Conservation (phyloP, 164 flowering plant genomes). For the Platanus orientalis region DNA sequence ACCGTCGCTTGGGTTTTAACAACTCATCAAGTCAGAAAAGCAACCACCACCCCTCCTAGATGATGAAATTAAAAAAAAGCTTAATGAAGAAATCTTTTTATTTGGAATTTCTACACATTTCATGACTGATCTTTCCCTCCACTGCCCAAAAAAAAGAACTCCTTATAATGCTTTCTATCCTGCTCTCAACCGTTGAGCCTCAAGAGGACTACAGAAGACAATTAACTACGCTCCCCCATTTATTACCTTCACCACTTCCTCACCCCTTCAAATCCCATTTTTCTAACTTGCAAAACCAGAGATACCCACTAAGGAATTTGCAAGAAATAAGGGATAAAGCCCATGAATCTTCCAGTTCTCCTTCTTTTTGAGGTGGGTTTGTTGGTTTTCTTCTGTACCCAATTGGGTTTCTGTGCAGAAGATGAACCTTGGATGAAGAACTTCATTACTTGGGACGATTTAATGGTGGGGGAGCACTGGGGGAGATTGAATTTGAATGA, state of each 20-base stretch:
- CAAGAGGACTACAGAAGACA: too few species aligned
- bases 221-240: slow-evolving; percentile 24
- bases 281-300: background rate
- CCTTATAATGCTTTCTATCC: background rate
- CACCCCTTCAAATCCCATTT: slow-evolving; percentile 13
- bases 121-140: slow-evolving; percentile 19
- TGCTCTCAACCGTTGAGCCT: background rate
- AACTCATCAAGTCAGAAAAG: too few species aligned
- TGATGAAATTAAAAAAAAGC: too few species aligned
- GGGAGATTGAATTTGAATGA: slow-evolving; percentile 10
- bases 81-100: too few species aligned
- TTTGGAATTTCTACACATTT: too few species aligned
- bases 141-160: too few species aligned
- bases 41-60: too few species aligned
- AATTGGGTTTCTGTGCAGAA: background rate
- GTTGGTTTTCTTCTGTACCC: background rate
- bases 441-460: slow-evolving; percentile 66
- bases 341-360: slow-evolving; percentile 9
- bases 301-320: background rate
- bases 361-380: background rate
- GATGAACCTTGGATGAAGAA: background rate
- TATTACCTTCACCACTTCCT: slow-evolving; percentile 18
- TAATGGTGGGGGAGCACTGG: slow-evolving; percentile 23
- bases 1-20: too few species aligned
- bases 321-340: background rate